These are phyloP conservation scores for Daphne laureola DNA, from an alignment of 441 rosid species.

Conservation along the genomic window DNA sequence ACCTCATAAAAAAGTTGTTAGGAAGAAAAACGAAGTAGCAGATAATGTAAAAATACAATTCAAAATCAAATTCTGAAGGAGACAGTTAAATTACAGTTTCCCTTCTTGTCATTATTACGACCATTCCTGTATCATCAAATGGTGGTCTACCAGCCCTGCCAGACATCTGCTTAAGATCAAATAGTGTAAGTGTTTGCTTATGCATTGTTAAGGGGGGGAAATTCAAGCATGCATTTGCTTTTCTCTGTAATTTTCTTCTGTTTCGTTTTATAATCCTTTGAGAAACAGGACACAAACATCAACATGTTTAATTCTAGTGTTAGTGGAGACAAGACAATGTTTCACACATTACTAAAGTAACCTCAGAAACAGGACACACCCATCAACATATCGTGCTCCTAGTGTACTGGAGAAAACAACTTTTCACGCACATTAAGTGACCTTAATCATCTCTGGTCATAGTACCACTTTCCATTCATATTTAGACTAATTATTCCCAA, in stretches of 20 bases:
- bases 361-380: too few species aligned
- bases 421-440: too few species aligned
- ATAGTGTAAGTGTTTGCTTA: conserved; percentile 2
- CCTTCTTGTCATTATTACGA: conserved; percentile 93
- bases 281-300: too few species aligned
- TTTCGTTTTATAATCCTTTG: not conserved
- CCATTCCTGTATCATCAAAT: conserved; percentile 90
- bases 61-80: conserved; percentile 14
- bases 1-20: conserved; percentile 14
- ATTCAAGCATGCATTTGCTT: conserved; percentile 11
- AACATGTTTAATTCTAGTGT: too few species aligned
- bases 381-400: too few species aligned
- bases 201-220: not conserved
- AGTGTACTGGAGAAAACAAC: too few species aligned
- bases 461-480: too few species aligned
- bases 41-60: conserved; percentile 12
- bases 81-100: conserved; percentile 56
- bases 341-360: too few species aligned
- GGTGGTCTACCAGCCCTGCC: conserved; percentile 99
- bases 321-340: too few species aligned
- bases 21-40: conserved; percentile 6
- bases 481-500: too few species aligned
- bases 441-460: too few species aligned
- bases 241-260: not conserved
- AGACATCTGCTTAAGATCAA: conserved; percentile 53